Evolutionary conservation across 768 basidiomycete genomes (phyloP).

Genomic region (Russula sp.): DNA sequence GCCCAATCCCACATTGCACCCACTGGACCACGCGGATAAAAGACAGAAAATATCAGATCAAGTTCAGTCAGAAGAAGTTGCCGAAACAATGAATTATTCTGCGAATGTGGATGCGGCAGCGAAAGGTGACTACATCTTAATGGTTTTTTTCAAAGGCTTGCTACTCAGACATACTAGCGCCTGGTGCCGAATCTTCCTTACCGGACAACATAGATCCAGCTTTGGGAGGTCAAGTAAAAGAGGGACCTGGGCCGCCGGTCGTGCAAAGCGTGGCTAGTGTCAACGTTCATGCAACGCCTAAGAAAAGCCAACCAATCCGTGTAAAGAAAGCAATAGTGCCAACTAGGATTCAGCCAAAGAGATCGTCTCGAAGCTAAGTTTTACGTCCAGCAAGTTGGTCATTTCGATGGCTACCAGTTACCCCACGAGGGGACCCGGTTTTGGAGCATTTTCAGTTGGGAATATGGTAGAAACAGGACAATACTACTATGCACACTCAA

Average conservation of each 20-base stretch:
- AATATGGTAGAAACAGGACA: background rate
- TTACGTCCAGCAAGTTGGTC: background rate
- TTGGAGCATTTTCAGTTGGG: background rate
- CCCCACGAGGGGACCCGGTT: background rate
- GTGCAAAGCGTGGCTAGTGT: background rate
- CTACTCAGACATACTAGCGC: background rate
- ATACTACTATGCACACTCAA: slow-evolving; percentile 2
- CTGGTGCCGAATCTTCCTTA: background rate
- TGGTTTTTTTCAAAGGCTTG: background rate
- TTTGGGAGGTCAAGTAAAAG: background rate
- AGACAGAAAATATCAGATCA: slow-evolving; percentile 6
- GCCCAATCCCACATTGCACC: background rate
- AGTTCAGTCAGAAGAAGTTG: background rate
- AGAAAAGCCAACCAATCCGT: slow-evolving; percentile 3
- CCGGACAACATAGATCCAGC: background rate
- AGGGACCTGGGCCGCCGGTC: background rate
- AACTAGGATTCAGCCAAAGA: slow-evolving; percentile 25
- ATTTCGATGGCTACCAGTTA: background rate
- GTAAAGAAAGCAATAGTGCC: background rate
- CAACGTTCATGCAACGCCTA: background rate
- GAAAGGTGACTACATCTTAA: slow-evolving; percentile 4
- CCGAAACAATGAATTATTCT: background rate
- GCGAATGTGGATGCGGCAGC: background rate
- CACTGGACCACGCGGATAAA: background rate
- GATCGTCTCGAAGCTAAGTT: slow-evolving; percentile 18